Percentiles rank a stretch among this genome's conserved stretches.
Conservation (phyloP, 805 yeast species). For the Pichia paraexigua region DNA sequence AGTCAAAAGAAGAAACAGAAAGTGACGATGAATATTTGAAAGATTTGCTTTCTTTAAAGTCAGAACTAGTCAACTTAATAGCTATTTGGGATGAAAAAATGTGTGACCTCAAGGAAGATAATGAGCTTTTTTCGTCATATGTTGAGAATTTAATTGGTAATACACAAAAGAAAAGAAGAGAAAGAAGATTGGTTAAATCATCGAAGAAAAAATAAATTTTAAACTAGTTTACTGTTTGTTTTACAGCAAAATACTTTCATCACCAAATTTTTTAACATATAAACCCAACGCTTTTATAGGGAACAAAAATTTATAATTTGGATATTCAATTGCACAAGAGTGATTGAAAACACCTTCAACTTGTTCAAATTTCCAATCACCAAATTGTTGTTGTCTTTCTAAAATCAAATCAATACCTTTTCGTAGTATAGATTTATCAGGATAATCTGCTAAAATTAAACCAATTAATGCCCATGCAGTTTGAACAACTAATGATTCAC, state of each 20-base stretch:
- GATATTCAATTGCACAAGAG: constrained; percentile 86
- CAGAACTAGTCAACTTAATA: constrained; percentile 25
- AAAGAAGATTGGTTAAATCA: constrained; percentile 4
- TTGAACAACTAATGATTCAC: constrained; percentile 66
- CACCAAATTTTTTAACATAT: constrained; percentile 28
- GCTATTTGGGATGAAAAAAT: constrained; percentile 46
- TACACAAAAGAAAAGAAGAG: constrained; percentile 67
- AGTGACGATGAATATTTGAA: constrained; percentile 25
- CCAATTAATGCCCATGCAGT: constrained; percentile 92
- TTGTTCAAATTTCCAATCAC: constrained; percentile 80
- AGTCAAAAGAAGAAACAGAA: constrained; percentile 25
- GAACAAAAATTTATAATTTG: constrained; percentile 82
- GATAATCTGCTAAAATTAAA: constrained; percentile 71
- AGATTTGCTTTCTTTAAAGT: constrained; percentile 32
- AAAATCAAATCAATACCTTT: constrained; percentile 58
- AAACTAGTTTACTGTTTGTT: too few relatives aligned
- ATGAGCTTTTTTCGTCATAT: constrained; percentile 73
- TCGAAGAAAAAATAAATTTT: neutral
- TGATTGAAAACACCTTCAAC: constrained; percentile 97
- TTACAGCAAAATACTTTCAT: constrained; percentile 8
- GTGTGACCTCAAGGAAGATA: constrained; percentile 48
- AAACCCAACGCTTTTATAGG: constrained; percentile 91
- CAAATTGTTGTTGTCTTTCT: constrained; percentile 58
- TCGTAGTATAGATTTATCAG: constrained; percentile 53
- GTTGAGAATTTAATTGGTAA: constrained; percentile 88